Evolutionary conservation across 176 grass and related monocot genomes (phyloP).

Genomic region (Tuctoria greenei): DNA sequence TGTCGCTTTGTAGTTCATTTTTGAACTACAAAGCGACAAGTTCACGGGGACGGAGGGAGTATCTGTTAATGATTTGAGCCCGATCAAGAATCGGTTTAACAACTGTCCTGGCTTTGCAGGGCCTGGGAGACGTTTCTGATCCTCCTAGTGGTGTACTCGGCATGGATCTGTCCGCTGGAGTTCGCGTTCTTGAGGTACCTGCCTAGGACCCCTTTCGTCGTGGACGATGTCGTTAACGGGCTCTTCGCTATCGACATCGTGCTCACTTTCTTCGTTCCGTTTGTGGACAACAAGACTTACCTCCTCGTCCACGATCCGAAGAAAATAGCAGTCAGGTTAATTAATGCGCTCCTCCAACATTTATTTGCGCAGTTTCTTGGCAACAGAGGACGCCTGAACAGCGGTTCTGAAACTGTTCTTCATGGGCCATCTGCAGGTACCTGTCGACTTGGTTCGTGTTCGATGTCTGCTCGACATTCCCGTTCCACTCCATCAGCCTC

Average conservation of each 20-base stretch:
- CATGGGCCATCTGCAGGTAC: constrained; percentile 40
- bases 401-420: not conserved
- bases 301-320: constrained; percentile 55
- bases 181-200: constrained; percentile 74
- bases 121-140: constrained; percentile 70
- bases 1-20: too few relatives aligned
- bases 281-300: constrained; percentile 52
- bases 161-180: constrained; percentile 80
- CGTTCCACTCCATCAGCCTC: constrained; percentile 57
- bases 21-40: too few relatives aligned
- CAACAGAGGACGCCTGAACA: not conserved
- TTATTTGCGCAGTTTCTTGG: not conserved
- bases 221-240: constrained; percentile 61
- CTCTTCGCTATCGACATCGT: constrained; percentile 66
- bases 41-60: too few relatives aligned
- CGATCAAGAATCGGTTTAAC: not conserved
- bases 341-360: not conserved
- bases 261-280: constrained; percentile 79
- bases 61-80: not conserved
- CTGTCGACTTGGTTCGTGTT: constrained; percentile 74
- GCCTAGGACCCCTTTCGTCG: constrained; percentile 51
- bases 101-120: constrained; percentile 29
- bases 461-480: constrained; percentile 60
- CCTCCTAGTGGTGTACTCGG: constrained; percentile 72
- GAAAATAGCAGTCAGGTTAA: constrained; percentile 65